These are phyloP conservation scores for Bothriochloa decipiens DNA, from an alignment of 176 grass and related monocot genomes.

Conservation along the genomic window DNA sequence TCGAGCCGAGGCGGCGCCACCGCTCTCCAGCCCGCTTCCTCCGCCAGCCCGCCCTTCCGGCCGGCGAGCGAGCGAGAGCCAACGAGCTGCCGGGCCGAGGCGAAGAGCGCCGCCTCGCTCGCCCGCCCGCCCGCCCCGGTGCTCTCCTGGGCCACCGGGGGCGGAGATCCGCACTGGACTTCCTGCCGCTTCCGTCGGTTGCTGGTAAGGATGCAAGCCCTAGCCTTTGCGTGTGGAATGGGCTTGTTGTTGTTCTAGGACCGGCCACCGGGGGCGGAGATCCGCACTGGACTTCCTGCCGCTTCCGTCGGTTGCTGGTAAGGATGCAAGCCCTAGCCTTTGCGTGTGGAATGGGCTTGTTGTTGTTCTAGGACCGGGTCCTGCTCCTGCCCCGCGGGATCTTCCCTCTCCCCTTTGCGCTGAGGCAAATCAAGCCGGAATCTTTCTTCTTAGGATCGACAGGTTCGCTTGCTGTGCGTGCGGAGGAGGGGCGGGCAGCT, in stretches of 20 bases:
- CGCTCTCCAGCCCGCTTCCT: too few species aligned
- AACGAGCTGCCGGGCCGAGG: neutral
- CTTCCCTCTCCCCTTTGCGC: neutral
- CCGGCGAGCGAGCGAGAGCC: neutral
- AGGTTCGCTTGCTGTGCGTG: neutral
- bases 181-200: neutral
- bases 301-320: neutral
- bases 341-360: neutral
- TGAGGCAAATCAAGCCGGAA: neutral
- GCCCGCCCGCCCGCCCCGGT: neutral
- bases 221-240: neutral
- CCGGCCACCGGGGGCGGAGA: neutral
- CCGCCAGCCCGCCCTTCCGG: too few species aligned
- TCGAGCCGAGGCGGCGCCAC: neutral
- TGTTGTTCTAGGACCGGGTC: neutral
- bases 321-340: neutral
- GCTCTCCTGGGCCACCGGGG: neutral
- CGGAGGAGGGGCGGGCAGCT: neutral
- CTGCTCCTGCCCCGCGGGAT: neutral
- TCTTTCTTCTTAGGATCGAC: neutral
- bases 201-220: neutral
- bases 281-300: neutral
- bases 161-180: neutral
- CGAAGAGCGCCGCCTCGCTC: neutral
- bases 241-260: neutral